Evolutionary conservation across 2,329 filamentous ascomycete genomes (phyloP), one percentile per base, ranked within the genome.

Genomic region (Trichoderma aggressivum): DNA sequence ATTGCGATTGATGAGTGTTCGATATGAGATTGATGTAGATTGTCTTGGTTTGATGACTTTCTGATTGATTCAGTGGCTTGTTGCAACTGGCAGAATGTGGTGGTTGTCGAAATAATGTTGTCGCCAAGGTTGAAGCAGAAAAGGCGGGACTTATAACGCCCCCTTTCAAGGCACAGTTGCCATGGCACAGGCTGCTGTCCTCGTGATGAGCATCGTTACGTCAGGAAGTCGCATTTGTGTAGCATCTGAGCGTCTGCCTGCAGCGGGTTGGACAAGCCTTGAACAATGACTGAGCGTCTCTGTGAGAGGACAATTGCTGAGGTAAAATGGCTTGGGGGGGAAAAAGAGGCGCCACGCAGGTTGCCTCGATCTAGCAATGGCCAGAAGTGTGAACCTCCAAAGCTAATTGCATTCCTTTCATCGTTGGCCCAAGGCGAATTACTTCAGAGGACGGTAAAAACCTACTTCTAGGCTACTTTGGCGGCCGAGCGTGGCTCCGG

Each of bases 181-280:
- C 64, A 67, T 34, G 55, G 64, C 64, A 67, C 64, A 67, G 34
- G 56, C 30, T 18, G 28, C 43, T 62, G 59, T 62, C 67, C 67
- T 56, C 67, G 67, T 70, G 67, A 70, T 70, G 59, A 63, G 59
- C 36, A 34, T 70, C 47, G 67, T 70, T 70, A 70, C 67, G 67
- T 70, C 67, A 70, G 67, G 67, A 56, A 62, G 67, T 56, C 56
- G 59, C 43, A 63, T 60, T 53, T 61, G 56, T 59, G 65, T 69
- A 47, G 65, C 65, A 69, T 43, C n/a, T 61, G 53, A n/a, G 64
- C 21, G 55, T 47, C 55, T 67, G 34, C 50, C 50, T 47, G 56
- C 26, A 16, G 30, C 11, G 47, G 36, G 39, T 53, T 60, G 56
- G 65, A 68, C 55, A 59, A 26, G 64, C 34, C 36, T 24, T 47